phyloP scores from a whole-genome alignment of 208 protist species.

The Acanthamoeba sp. region DNA sequence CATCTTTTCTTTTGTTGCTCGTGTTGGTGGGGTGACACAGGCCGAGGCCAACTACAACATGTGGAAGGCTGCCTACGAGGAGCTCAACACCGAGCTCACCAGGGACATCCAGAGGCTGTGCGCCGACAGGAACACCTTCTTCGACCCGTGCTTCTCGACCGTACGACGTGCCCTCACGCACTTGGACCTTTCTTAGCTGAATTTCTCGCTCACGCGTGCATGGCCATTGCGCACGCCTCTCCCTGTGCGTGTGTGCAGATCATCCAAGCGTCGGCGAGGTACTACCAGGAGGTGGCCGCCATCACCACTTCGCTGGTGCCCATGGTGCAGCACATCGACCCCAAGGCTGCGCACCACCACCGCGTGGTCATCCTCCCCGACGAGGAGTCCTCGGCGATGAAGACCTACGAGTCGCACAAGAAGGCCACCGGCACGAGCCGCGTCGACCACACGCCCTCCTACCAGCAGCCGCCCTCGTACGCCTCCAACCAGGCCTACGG shows the following conservation, averaged over 20 bases:
- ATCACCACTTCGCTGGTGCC: conserved; percentile 18
- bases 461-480: not conserved
- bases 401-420: not conserved
- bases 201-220: not conserved
- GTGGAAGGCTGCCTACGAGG: conserved; percentile 55
- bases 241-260: not conserved
- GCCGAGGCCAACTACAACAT: conserved; percentile 55
- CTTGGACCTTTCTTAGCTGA: not conserved
- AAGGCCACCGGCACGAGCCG: not conserved
- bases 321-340: conserved; percentile 32
- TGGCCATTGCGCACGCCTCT: not conserved
- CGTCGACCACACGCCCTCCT: conserved; percentile 46
- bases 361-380: not conserved
- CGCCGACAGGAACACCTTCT: conserved; percentile 38
- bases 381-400: not conserved
- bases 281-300: conserved; percentile 41
- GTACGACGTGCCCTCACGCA: not conserved
- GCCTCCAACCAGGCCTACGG: not conserved
- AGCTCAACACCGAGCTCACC: conserved; percentile 50
- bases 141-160: conserved; percentile 49
- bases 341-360: not conserved
- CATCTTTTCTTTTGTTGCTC: not conserved
- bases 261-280: conserved; percentile 30
- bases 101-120: conserved; percentile 28
- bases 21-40: not conserved